phyloP scores from a whole-genome alignment of 305 asterid genomes.

The Rubia tinctorum region DNA sequence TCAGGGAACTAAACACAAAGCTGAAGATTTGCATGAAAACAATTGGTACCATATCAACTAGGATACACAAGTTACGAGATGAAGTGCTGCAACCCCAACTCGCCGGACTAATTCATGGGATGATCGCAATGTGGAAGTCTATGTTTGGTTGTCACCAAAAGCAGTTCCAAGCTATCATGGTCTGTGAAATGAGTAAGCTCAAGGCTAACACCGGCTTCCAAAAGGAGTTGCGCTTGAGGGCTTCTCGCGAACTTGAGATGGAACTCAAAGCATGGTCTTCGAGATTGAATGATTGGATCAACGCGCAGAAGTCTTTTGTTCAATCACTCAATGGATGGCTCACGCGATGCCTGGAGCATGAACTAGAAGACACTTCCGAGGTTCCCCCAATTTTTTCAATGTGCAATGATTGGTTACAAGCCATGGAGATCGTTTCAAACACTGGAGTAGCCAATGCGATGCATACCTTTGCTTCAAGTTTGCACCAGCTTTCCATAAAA shows the following conservation, averaged over 20 bases:
- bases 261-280: constrained; percentile 78
- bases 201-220: constrained; percentile 56
- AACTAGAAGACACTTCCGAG: constrained; percentile 66
- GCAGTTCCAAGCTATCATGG: constrained; percentile 90
- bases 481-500: constrained; percentile 65
- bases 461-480: constrained; percentile 61
- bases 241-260: constrained; percentile 68
- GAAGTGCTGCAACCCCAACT: constrained; percentile 88
- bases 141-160: constrained; percentile 86
- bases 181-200: constrained; percentile 71
- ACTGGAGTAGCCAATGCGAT: constrained; percentile 65
- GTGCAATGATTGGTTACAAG: constrained; percentile 87
- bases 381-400: constrained; percentile 82
- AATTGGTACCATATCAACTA: constrained; percentile 62
- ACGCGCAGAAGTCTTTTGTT: constrained; percentile 65
- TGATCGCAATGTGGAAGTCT: constrained; percentile 89
- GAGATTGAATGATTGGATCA: constrained; percentile 72
- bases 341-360: constrained; percentile 56
- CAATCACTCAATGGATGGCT: constrained; percentile 86
- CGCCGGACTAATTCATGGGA: constrained; percentile 72
- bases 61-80: constrained; percentile 85
- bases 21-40: constrained; percentile 75
- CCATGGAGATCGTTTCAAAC: constrained; percentile 67
- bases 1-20: constrained; percentile 53
- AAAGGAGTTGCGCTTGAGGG: constrained; percentile 51